Conservation (phyloP, 192 early-diverging fungal species). For the Spizellomyces sp. region DNA sequence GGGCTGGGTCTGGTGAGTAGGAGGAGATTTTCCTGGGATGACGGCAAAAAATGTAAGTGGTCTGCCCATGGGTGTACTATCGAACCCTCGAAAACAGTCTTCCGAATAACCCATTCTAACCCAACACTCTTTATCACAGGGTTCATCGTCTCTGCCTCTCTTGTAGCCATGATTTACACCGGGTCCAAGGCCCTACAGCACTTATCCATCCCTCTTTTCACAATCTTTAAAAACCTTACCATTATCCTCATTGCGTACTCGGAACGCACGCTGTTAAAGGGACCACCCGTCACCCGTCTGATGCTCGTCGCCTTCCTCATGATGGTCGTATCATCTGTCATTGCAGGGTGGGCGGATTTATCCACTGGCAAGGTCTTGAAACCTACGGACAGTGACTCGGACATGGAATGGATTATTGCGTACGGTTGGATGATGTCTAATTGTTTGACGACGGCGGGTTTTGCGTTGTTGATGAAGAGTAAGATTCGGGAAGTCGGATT, state of each 20-base stretch:
- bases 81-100: neutral
- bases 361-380: slow-evolving; percentile 38
- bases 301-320: slow-evolving; percentile 84
- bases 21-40: slow-evolving; percentile 8
- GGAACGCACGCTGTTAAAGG: slow-evolving; percentile 83
- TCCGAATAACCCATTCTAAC: neutral
- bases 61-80: neutral
- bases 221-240: slow-evolving; percentile 98
- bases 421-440: slow-evolving; percentile 88
- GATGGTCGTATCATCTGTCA: slow-evolving; percentile 79
- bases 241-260: slow-evolving; percentile 96
- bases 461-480: slow-evolving; percentile 88
- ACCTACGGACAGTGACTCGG: neutral
- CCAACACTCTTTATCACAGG: slow-evolving; percentile 37
- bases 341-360: slow-evolving; percentile 71
- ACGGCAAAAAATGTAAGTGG: slow-evolving; percentile 28
- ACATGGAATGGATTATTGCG: slow-evolving; percentile 17
- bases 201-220: slow-evolving; percentile 92
- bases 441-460: slow-evolving; percentile 86
- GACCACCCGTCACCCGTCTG: slow-evolving; percentile 71
- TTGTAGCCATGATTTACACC: slow-evolving; percentile 96
- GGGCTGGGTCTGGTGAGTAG: slow-evolving; percentile 14
- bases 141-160: slow-evolving; percentile 82
- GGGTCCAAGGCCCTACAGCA: slow-evolving; percentile 93
- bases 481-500: slow-evolving; percentile 88